Percentiles rank a stretch among this genome's conserved stretches.
These are phyloP conservation scores for Diatrype stigma DNA, from an alignment of 2,329 filamentous ascomycete genomes.

Conservation along the genomic window DNA sequence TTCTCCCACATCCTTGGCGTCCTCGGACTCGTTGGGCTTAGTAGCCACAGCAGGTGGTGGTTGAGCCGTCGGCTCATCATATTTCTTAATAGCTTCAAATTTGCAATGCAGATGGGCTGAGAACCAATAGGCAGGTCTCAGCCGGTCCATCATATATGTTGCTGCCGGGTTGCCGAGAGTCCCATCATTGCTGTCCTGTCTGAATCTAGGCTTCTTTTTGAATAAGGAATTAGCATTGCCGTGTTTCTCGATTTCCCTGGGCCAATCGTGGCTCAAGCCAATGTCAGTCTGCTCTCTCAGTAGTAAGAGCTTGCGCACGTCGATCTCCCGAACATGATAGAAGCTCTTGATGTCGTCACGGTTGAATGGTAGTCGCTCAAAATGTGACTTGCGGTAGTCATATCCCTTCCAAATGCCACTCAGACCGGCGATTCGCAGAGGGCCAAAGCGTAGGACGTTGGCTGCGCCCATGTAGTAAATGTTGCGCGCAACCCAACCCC, in stretches of 20 bases:
- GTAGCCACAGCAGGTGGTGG: slow-evolving; percentile 4
- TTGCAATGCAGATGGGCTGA: slow-evolving; percentile 90
- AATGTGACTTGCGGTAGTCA: slow-evolving; percentile 79
- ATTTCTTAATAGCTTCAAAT: slow-evolving; percentile 67
- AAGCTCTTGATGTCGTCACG: slow-evolving; percentile 71
- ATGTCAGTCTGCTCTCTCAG: slow-evolving; percentile 85
- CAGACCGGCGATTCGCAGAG: slow-evolving; percentile 81
- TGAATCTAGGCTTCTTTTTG: slow-evolving; percentile 68
- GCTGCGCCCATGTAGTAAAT: slow-evolving; percentile 97
- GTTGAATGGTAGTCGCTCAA: slow-evolving; percentile 82
- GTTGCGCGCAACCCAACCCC: slow-evolving; percentile 93
- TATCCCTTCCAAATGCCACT: slow-evolving; percentile 94
- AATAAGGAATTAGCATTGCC: slow-evolving; percentile 70
- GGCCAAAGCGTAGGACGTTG: slow-evolving; percentile 79
- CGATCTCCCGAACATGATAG: slow-evolving; percentile 86
- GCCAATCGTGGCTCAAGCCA: slow-evolving; percentile 95
- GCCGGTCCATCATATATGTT: slow-evolving; percentile 70
- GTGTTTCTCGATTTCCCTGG: slow-evolving; percentile 72
- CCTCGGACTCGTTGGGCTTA: slow-evolving; percentile 3
- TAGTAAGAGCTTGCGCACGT: slow-evolving; percentile 84
- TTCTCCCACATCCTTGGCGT: not conserved
- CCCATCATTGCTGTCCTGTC: slow-evolving; percentile 69
- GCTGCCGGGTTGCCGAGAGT: slow-evolving; percentile 78
- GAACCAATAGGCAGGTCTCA: slow-evolving; percentile 87
- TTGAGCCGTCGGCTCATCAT: slow-evolving; percentile 30